A percentile compares a stretch with the other conserved stretches of the same genome.
phyloP scores from a whole-genome alignment of 2,329 filamentous ascomycete genomes.

The Penicillium sp. region DNA sequence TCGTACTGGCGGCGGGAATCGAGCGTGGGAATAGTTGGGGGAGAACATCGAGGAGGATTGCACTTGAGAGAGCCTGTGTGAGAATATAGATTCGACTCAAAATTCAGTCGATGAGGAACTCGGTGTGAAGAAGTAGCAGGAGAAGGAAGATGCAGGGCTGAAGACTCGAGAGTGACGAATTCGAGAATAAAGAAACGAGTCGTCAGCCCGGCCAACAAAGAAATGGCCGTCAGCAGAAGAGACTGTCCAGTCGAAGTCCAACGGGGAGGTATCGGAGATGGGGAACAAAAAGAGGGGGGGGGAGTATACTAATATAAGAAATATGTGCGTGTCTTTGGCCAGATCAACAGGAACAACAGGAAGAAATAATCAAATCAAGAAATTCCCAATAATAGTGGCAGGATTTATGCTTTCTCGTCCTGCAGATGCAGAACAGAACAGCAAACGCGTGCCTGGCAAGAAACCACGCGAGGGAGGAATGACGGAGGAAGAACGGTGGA shows the following conservation, averaged over 20 bases:
- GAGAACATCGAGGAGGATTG: conserved; percentile 24
- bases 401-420: neutral
- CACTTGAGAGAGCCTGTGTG: no score
- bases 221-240: neutral
- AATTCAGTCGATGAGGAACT: neutral
- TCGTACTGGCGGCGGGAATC: conserved; percentile 36
- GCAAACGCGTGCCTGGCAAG: neutral
- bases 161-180: neutral
- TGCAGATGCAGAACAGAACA: conserved; percentile 1
- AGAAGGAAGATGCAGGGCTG: neutral
- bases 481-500: neutral
- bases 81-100: neutral
- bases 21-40: conserved; percentile 21
- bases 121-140: neutral
- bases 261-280: neutral
- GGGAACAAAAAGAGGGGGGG: neutral
- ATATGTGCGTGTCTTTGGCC: neutral
- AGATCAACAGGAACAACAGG: neutral
- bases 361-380: neutral
- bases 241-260: neutral
- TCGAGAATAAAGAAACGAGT: neutral
- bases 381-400: neutral
- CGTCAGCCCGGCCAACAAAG: neutral
- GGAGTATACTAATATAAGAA: conserved; percentile 1
- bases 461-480: neutral